Evolutionary conservation across 2,329 filamentous ascomycete species (phyloP), one percentile per base, ranked within the genome.

Genomic region (Paecilomyces formosus): DNA sequence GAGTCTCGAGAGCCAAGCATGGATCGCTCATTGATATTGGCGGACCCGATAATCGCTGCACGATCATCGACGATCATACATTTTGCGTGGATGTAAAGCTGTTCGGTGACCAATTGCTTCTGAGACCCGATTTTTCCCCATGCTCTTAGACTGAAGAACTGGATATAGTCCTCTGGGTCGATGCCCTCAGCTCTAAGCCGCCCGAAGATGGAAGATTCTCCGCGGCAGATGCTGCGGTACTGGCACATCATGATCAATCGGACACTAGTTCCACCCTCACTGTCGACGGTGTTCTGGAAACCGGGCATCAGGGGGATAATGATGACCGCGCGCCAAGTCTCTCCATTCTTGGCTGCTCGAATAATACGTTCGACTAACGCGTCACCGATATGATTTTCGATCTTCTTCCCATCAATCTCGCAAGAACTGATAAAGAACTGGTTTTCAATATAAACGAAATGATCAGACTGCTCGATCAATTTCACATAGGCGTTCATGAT

Each of bases 371-470:
- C 89, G 8, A 97, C 93, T 31, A 99, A 80, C 2, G 94, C 93
- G 75, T 97, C 93, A 55, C 93, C 93, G 65, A 99, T 97, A 64
- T 88, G 86, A 73, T 99, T 99, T 72, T 91, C 84, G 62, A 99
- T 94, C 70, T 87, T 90, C 12, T 88, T 90, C 56, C 89, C 89
- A 66, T 96, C 86, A 4, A 92, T 92, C 68, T 94, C 89, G 55
- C 90, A 94, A 64, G 90, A 96, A 35, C 90, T 95, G 72, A 99
- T 89, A 78, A 96, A 99, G 76, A 97, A 99, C 70, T 99, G 94
- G 70, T 99, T 99, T 73, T 99, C 94, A 64, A 97, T 96, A 74
- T 99, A 97, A 55, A 97, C 90, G 68, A 97, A 96, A 72, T 97
- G 94, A 54, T 99, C 91, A 1, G 92, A 97, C 63, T 93, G 88